These are phyloP conservation scores for Trichophyton schoenleinii DNA, from an alignment of 2,329 filamentous ascomycete genomes.

Conservation along the genomic window DNA sequence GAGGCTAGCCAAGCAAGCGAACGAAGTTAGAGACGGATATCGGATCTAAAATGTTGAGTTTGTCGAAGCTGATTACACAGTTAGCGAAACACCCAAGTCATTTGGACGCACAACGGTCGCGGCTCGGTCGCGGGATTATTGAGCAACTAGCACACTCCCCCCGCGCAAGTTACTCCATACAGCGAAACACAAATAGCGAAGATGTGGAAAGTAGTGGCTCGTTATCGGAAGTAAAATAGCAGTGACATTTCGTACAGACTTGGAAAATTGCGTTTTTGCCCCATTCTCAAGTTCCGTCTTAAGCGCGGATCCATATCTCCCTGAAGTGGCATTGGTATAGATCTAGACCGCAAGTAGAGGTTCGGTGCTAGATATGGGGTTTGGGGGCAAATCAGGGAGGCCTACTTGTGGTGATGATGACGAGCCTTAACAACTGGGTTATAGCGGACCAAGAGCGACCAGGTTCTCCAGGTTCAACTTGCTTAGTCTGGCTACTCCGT, in stretches of 20 bases:
- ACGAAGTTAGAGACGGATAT: background rate
- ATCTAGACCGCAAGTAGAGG: too few species aligned
- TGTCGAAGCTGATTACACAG: background rate
- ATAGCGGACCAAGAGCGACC: too few species aligned
- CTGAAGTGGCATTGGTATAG: too few species aligned
- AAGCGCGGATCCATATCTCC: background rate
- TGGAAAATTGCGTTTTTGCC: background rate
- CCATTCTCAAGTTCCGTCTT: background rate
- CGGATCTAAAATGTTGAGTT: background rate
- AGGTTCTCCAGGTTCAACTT: background rate
- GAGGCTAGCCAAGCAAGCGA: background rate
- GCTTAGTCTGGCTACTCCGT: background rate
- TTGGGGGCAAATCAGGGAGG: too few species aligned
- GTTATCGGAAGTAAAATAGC: background rate
- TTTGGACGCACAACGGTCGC: constrained; percentile 2
- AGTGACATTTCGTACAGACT: background rate
- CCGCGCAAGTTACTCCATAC: background rate
- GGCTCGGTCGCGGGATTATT: constrained; percentile 2
- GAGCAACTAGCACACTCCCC: background rate
- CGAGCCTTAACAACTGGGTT: too few species aligned
- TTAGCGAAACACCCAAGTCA: background rate
- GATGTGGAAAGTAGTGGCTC: background rate
- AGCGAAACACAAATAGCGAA: background rate
- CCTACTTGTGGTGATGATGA: too few species aligned
- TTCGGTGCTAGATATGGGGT: too few species aligned